These are phyloP conservation scores for Aspergillus piperis DNA, from an alignment of 2,329 filamentous ascomycete species.

Conservation along the genomic window DNA sequence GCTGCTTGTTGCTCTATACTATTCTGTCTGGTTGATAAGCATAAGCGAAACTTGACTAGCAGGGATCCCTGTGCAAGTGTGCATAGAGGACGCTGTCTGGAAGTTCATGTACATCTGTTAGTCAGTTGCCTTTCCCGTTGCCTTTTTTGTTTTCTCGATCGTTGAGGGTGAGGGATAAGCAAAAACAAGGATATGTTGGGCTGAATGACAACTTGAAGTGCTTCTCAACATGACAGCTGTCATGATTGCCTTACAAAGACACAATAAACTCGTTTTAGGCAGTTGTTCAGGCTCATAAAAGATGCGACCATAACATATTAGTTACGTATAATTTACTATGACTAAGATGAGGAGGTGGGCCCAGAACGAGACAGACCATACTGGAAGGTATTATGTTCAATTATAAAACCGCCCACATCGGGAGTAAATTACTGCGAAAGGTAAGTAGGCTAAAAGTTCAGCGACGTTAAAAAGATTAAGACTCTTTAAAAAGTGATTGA, in stretches of 20 bases:
- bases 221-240: constrained; percentile 14
- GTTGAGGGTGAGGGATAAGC: too few relatives aligned
- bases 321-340: not conserved
- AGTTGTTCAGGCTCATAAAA: not conserved
- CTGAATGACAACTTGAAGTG: not conserved
- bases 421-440: too few relatives aligned
- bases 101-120: not conserved
- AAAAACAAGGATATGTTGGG: not conserved
- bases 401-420: not conserved
- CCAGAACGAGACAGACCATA: not conserved
- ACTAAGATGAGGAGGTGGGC: not conserved
- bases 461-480: too few relatives aligned
- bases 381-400: not conserved
- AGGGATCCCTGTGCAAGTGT: not conserved
- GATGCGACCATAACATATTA: not conserved
- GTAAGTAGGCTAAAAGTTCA: too few relatives aligned
- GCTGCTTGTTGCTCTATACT: not conserved
- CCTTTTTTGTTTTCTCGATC: not conserved
- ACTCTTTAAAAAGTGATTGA: not conserved
- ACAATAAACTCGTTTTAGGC: not conserved
- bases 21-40: not conserved
- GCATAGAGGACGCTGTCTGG: not conserved
- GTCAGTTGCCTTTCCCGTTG: constrained; percentile 9
- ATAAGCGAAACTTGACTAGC: not conserved
- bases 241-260: constrained; percentile 7